Evolutionary conservation across 2,329 filamentous ascomycete genomes (phyloP), one percentile per base, ranked within the genome.

Genomic region (Nothomitra cinnamomea): DNA sequence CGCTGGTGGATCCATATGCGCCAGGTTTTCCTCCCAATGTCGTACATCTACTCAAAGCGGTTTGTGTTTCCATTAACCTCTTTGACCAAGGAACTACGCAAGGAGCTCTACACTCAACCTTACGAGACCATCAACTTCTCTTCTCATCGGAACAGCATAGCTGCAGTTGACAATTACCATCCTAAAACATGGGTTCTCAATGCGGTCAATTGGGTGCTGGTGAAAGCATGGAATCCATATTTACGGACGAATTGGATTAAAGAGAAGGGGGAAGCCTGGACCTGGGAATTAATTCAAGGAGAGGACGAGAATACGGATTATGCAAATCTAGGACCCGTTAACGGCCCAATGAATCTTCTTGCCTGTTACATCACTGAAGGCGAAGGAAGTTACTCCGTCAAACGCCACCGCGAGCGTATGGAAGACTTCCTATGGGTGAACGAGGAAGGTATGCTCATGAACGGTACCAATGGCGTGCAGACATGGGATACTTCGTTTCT

Each of bases 1-100:
- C 75, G 87, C 59, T 95, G 90, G 89, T 95, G 89, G 90, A 86
- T 96, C 61, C 92, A 98, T 62, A 95, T 95, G 67, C 87, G 92
- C n/a, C 81, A 85, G 67, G 89, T 98, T n/a, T 95, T 90, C 62
- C 66, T 95, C 50, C 84, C 89, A 3, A 95, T 96, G 87, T 81
- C 84, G 0, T 95, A 85, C 63, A 67, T 96, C 42, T 95, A 85
- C 72, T 94, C 88, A 0, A 87, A 84, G 70, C 75, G 75, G 58
- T 95, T 87, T 80, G 76, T 75, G 25, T 84, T 83, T 58, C 84
- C 87, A 15, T 75, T 85, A 59, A 90, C 85, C 41, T 78, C 83
- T 2, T 65, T 94, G 1, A 85, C 85, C 52, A 77, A 77, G 21
- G 77, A 79, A 54, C 67, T 98, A 41, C 80, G 83, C 21, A 72